A percentile compares a stretch with the other conserved stretches of the same genome.
Evolutionary conservation across 441 rosid species (phyloP).

Genomic region (Aquilaria agallochum): DNA sequence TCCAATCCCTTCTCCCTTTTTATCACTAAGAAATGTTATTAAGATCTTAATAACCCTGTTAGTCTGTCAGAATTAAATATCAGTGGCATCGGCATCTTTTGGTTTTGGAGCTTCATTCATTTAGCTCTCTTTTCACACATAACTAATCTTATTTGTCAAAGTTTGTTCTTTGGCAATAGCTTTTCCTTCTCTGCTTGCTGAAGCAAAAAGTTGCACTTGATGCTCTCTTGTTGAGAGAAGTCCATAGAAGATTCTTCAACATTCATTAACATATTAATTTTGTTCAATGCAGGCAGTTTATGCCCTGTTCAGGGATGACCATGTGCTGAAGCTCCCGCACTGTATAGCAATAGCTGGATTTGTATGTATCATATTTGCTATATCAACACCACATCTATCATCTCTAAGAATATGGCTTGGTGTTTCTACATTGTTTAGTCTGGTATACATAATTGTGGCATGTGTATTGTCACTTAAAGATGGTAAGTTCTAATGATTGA

Average conservation of each 20-base stretch:
- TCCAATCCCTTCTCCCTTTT: too few species aligned
- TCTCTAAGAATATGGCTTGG: slow-evolving; percentile 86
- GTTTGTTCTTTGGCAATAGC: slow-evolving; percentile 2
- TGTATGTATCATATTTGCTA: slow-evolving; percentile 75
- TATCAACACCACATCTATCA: slow-evolving; percentile 81
- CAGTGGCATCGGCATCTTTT: too few species aligned
- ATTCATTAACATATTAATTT: slow-evolving; percentile 1
- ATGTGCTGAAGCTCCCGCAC: slow-evolving; percentile 68
- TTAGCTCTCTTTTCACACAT: too few species aligned
- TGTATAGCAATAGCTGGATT: slow-evolving; percentile 76
- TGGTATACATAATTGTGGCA: slow-evolving; percentile 61
- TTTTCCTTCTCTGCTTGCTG: too few species aligned
- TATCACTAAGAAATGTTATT: too few species aligned
- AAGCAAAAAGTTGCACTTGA: too few species aligned
- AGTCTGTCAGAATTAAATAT: too few species aligned
- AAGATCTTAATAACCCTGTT: too few species aligned
- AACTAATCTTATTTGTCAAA: slow-evolving; percentile 1
- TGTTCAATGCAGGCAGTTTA: slow-evolving; percentile 65
- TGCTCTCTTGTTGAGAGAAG: not conserved
- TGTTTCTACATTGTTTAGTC: slow-evolving; percentile 67
- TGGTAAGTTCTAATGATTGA: slow-evolving; percentile 37
- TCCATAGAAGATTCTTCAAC: not conserved
- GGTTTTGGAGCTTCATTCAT: too few species aligned
- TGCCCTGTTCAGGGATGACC: slow-evolving; percentile 66
- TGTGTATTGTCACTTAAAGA: slow-evolving; percentile 55